Conservation (phyloP, 805 yeast species). For the Candida jianshihensis region DNA sequence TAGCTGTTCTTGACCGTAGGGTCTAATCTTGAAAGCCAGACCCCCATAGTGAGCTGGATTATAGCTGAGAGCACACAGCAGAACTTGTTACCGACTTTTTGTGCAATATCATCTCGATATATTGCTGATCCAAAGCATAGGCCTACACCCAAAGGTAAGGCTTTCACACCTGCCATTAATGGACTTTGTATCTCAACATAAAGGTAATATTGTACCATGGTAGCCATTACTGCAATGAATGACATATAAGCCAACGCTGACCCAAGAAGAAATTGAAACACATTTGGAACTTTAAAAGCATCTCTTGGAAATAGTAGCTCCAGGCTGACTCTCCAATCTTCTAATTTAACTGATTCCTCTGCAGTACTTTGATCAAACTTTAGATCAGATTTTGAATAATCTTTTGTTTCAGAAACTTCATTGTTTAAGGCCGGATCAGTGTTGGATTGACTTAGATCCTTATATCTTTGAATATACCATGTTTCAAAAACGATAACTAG, state of each 20-base stretch:
- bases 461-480: slow-evolving; percentile 13
- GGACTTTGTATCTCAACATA: slow-evolving; percentile 1
- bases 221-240: slow-evolving; percentile 14
- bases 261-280: slow-evolving; percentile 12
- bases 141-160: slow-evolving; percentile 5
- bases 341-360: background rate
- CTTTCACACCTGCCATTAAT: background rate
- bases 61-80: slow-evolving; percentile 11
- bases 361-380: background rate
- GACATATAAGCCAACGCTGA: slow-evolving; percentile 13
- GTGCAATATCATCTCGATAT: background rate
- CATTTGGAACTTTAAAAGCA: slow-evolving; percentile 23
- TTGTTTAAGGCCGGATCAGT: too few relatives aligned
- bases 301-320: slow-evolving; percentile 24
- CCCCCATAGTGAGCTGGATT: slow-evolving; percentile 11
- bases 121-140: slow-evolving; percentile 5
- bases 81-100: slow-evolving; percentile 3
- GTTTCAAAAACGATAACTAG: slow-evolving; percentile 26
- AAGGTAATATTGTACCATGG: slow-evolving; percentile 22
- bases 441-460: slow-evolving; percentile 2
- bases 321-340: slow-evolving; percentile 9
- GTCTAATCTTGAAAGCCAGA: slow-evolving; percentile 21
- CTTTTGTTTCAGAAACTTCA: background rate
- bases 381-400: background rate
- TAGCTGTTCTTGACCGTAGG: slow-evolving; percentile 12